Evolutionary conservation across 2,329 filamentous ascomycete genomes (phyloP).

Genomic region (Scedosporium dehoogii): DNA sequence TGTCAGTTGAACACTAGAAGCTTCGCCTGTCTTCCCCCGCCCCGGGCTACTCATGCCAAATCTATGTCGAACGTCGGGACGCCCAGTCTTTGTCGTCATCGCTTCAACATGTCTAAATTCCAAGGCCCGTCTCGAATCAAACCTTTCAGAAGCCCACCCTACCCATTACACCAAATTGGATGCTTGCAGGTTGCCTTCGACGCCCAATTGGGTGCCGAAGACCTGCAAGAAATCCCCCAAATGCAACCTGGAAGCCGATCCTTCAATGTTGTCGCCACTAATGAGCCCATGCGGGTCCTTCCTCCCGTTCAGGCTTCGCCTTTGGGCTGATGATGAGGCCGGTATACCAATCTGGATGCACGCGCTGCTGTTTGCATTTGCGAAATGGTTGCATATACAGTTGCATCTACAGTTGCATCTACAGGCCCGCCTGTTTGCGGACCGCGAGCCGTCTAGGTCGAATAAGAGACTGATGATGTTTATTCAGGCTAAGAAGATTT

Average conservation of each 20-base stretch:
- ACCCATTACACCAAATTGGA: background rate
- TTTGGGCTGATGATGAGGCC: background rate
- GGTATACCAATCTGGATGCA: background rate
- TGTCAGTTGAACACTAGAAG: background rate
- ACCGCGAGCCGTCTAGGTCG: background rate
- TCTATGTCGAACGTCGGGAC: background rate
- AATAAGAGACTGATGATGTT: background rate
- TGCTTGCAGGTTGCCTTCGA: background rate
- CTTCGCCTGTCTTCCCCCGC: background rate
- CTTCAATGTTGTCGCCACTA: background rate
- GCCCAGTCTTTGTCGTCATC: background rate
- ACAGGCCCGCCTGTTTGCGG: background rate
- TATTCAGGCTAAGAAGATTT: background rate
- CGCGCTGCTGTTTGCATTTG: background rate
- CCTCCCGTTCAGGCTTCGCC: background rate
- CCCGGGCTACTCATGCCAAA: background rate
- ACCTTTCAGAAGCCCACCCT: background rate
- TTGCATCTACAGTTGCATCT: background rate
- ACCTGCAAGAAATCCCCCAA: background rate
- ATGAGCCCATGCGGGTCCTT: background rate
- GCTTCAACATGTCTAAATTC: background rate
- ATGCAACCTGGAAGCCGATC: background rate
- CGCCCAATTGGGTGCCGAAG: background rate
- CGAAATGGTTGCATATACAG: background rate
- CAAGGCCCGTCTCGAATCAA: background rate